These are phyloP conservation scores for Aspergillus olivimuriae DNA, from an alignment of 495 filamentous ascomycete genomes.

Conservation along the genomic window DNA sequence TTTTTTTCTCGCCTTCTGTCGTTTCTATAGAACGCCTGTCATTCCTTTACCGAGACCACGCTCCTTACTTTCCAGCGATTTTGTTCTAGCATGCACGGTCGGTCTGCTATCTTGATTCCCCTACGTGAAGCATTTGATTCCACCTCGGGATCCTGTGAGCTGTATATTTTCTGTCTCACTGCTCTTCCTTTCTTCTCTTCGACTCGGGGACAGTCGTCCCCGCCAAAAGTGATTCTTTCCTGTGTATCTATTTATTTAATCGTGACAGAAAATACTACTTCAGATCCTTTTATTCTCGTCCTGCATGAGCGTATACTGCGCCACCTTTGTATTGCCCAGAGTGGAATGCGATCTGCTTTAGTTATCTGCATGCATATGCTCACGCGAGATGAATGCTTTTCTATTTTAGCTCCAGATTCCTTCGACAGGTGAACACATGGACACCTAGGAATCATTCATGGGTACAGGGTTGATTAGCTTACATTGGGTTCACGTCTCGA, in stretches of 20 bases:
- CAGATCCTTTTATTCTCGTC: too few relatives aligned
- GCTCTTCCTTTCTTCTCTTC: constrained; percentile 9
- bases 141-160: constrained; percentile 7
- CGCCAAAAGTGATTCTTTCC: constrained; percentile 14
- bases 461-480: too few relatives aligned
- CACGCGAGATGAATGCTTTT: too few relatives aligned
- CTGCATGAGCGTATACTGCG: too few relatives aligned
- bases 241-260: constrained; percentile 24
- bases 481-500: too few relatives aligned
- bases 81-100: constrained; percentile 17
- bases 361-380: too few relatives aligned
- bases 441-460: too few relatives aligned
- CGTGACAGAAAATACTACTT: constrained; percentile 15
- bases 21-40: constrained; percentile 14
- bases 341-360: too few relatives aligned
- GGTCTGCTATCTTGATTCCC: constrained; percentile 18
- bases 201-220: not conserved
- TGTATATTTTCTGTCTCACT: constrained; percentile 11
- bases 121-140: constrained; percentile 17
- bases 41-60: constrained; percentile 13
- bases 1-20: constrained; percentile 1
- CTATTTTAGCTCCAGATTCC: too few relatives aligned
- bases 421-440: too few relatives aligned
- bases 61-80: constrained; percentile 14
- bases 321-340: too few relatives aligned